These are phyloP conservation scores for Podaxis sp. DNA, from an alignment of 768 basidiomycete genomes.

Conservation along the genomic window DNA sequence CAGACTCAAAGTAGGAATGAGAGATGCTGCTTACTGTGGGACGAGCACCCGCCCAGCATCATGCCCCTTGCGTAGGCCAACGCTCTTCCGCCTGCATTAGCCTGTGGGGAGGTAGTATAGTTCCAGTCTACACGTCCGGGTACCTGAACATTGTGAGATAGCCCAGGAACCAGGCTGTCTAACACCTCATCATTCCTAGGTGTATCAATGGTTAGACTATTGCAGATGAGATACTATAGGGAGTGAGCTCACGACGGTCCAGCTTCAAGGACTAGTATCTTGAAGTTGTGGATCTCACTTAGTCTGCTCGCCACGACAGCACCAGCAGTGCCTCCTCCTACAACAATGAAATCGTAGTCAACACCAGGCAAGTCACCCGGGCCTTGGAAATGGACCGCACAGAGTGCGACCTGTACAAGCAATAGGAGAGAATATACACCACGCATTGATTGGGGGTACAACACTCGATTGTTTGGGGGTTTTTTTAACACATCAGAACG, in stretches of 20 bases:
- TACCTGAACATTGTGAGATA: not conserved
- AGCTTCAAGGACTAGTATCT: conserved; percentile 51
- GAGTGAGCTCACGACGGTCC: conserved; percentile 27
- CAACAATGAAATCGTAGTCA: conserved; percentile 29
- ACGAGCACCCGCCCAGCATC: conserved; percentile 32
- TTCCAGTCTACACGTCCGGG: conserved; percentile 22
- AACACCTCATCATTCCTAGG: conserved; percentile 9
- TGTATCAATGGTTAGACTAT: not conserved
- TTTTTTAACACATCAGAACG: no score
- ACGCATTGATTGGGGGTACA: not conserved
- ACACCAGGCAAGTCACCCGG: not conserved
- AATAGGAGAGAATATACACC: not conserved
- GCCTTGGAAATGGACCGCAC: conserved; percentile 6
- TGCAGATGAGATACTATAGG: not conserved
- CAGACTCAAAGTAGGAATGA: not conserved
- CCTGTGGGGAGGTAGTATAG: conserved; percentile 24
- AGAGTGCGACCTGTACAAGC: not conserved
- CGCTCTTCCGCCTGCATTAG: conserved; percentile 21
- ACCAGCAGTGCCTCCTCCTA: conserved; percentile 48
- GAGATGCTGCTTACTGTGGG: conserved; percentile 25
- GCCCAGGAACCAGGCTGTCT: conserved; percentile 1
- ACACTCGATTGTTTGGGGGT: not conserved
- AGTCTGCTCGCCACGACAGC: conserved; percentile 48
- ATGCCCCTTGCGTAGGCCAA: conserved; percentile 27
- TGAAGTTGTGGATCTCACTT: conserved; percentile 39